phyloP scores from a whole-genome alignment of 2,329 filamentous ascomycete species.

The Ophiostoma pallidulum region DNA sequence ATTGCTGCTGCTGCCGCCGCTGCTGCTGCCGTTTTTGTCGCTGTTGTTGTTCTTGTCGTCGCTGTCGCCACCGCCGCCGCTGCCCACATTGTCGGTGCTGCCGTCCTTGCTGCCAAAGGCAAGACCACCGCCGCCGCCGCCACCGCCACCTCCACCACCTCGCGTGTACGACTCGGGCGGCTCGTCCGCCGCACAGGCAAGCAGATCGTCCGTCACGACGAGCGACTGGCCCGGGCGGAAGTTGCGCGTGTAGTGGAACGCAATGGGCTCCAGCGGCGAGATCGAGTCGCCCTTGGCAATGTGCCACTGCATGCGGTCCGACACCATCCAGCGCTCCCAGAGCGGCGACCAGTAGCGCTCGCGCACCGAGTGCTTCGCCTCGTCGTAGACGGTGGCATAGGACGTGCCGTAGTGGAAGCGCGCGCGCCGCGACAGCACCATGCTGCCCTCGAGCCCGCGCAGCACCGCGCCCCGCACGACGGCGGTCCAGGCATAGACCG shows the following conservation, averaged over 20 bases:
- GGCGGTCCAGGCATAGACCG: conserved; percentile 72
- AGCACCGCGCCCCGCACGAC: conserved; percentile 70
- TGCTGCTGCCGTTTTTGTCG: conserved; percentile 25
- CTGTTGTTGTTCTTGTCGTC: not conserved
- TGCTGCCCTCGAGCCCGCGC: conserved; percentile 65
- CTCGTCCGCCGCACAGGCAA: conserved; percentile 62
- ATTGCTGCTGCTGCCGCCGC: conserved; percentile 25
- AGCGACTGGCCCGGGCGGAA: conserved; percentile 71
- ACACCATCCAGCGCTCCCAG: conserved; percentile 78
- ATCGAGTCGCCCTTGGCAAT: conserved; percentile 71
- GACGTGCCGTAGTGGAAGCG: conserved; percentile 72
- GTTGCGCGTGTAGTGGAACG: conserved; percentile 79
- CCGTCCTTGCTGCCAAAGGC: not conserved
- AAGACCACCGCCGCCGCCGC: not conserved
- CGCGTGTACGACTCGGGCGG: conserved; percentile 51
- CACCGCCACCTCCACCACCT: not conserved
- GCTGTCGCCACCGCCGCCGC: conserved; percentile 25
- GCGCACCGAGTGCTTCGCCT: conserved; percentile 59
- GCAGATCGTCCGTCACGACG: conserved; percentile 69
- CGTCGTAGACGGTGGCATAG: conserved; percentile 73
- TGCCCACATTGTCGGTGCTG: not conserved
- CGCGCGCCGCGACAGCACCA: conserved; percentile 66
- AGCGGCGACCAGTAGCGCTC: conserved; percentile 72
- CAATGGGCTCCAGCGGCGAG: conserved; percentile 63
- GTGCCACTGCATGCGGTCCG: conserved; percentile 78